Evolutionary conservation across 2,329 filamentous ascomycete genomes (phyloP).

Genomic region (Colletotrichum sp.): DNA sequence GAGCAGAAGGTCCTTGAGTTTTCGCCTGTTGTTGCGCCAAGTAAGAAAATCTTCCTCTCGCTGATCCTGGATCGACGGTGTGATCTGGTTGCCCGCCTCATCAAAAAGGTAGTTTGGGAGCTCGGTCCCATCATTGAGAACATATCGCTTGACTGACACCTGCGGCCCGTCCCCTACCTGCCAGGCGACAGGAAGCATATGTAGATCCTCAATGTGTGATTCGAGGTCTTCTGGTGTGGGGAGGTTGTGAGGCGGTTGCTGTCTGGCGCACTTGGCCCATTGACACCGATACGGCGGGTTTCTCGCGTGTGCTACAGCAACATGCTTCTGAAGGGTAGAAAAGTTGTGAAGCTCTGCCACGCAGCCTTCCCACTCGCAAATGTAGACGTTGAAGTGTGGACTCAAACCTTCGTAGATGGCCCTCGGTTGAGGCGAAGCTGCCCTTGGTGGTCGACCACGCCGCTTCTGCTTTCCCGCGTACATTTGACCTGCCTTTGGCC

Average conservation of each 20-base stretch:
- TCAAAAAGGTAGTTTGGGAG: conserved; percentile 59
- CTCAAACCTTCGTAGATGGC: conserved; percentile 46
- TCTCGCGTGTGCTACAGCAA: conserved; percentile 53
- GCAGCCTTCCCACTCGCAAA: conserved; percentile 66
- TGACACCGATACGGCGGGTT: conserved; percentile 29
- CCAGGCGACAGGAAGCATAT: conserved; percentile 61
- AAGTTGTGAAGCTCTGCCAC: conserved; percentile 67
- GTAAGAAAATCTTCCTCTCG: conserved; percentile 53
- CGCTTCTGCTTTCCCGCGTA: conserved; percentile 42
- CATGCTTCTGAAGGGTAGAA: conserved; percentile 61
- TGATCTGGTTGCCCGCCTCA: conserved; percentile 58
- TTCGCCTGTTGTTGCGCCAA: conserved; percentile 47
- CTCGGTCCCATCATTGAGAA: conserved; percentile 24
- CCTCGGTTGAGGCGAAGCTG: conserved; percentile 40
- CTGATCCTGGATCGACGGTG: conserved; percentile 60
- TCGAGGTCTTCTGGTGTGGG: conserved; percentile 39
- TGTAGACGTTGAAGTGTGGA: conserved; percentile 55
- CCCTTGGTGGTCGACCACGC: conserved; percentile 47
- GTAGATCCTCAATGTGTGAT: conserved; percentile 58
- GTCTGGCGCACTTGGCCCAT: conserved; percentile 46
- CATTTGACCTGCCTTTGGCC: conserved; percentile 26
- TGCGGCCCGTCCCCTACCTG: conserved; percentile 63
- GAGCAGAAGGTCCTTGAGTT: conserved; percentile 48
- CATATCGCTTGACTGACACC: conserved; percentile 13
- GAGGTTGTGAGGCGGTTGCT: not conserved